Percentiles rank a stretch among this genome's conserved stretches.
Conservation (phyloP, 1,139 yeast species). For the Geotrichum candidum region DNA sequence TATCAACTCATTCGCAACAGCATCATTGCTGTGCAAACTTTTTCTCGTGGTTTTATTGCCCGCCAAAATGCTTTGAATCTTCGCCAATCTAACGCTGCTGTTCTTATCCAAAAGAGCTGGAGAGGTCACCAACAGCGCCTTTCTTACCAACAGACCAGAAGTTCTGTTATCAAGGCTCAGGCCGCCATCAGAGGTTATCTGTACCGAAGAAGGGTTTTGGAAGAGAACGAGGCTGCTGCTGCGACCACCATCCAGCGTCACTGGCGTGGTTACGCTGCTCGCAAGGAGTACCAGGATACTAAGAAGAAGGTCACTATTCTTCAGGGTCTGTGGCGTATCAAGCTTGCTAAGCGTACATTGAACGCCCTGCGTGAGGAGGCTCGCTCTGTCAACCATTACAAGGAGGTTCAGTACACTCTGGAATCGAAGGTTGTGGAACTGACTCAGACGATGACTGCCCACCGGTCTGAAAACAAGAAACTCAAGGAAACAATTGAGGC, state of each 20-base stretch:
- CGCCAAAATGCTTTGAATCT: slow-evolving; percentile 55
- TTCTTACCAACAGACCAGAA: slow-evolving; percentile 41
- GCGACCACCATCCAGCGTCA: slow-evolving; percentile 66
- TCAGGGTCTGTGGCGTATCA: slow-evolving; percentile 76
- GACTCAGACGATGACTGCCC: slow-evolving; percentile 73
- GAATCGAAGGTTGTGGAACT: slow-evolving; percentile 95
- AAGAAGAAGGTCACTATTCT: slow-evolving; percentile 56
- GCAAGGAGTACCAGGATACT: slow-evolving; percentile 41
- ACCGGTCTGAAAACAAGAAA: slow-evolving; percentile 73
- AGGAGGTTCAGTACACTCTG: slow-evolving; percentile 85
- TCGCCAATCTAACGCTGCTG: slow-evolving; percentile 61
- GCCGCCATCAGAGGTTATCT: slow-evolving; percentile 60
- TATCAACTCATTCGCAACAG: slow-evolving; percentile 54
- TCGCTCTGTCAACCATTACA: slow-evolving; percentile 79
- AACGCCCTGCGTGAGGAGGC: slow-evolving; percentile 70
- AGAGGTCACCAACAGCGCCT: slow-evolving; percentile 60
- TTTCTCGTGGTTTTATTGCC: slow-evolving; percentile 56
- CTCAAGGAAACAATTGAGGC: slow-evolving; percentile 56
- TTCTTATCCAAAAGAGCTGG: slow-evolving; percentile 61
- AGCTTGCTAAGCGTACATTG: slow-evolving; percentile 62
- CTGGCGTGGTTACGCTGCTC: slow-evolving; percentile 53
- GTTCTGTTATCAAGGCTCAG: slow-evolving; percentile 58
- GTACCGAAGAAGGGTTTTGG: slow-evolving; percentile 46
- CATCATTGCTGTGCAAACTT: slow-evolving; percentile 53
- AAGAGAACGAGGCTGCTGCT: slow-evolving; percentile 51